phyloP scores from a whole-genome alignment of 2,329 filamentous ascomycete genomes.

The Drechslerella dactyloides region DNA sequence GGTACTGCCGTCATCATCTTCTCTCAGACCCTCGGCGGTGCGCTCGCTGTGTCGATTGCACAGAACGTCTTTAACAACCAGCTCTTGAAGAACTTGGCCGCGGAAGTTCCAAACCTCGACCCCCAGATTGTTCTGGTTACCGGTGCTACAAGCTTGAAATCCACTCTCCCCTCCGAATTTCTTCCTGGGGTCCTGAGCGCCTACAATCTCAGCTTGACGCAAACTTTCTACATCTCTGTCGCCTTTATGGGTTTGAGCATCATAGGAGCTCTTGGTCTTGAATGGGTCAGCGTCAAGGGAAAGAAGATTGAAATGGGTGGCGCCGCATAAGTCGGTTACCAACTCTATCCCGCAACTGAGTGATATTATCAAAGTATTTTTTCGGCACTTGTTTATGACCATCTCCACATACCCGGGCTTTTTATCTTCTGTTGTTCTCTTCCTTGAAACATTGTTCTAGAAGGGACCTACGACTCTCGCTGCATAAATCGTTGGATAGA shows the following conservation, averaged over 20 bases:
- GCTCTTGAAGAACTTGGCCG: conserved; percentile 58
- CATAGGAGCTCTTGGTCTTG: conserved; percentile 59
- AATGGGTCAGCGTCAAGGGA: conserved; percentile 62
- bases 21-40: conserved; percentile 61
- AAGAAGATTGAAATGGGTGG: conserved; percentile 55
- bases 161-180: conserved; percentile 59
- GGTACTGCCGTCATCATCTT: conserved; percentile 61
- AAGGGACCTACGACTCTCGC: no score
- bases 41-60: conserved; percentile 61
- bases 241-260: conserved; percentile 63
- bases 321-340: conserved; percentile 22
- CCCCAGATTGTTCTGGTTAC: conserved; percentile 63
- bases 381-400: no score
- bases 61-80: conserved; percentile 61
- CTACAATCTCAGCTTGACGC: conserved; percentile 63
- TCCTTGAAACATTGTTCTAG: no score
- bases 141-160: conserved; percentile 63
- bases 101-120: conserved; percentile 61
- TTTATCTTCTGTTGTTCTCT: no score
- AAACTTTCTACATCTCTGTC: conserved; percentile 64
- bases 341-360: no score
- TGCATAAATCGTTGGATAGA: no score
- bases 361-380: no score
- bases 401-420: no score
- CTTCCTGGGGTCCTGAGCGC: conserved; percentile 61